Base-by-base conservation (phyloP, 371 early-diverging fungal species). In the Dinochytrium kinnereticum region DNA sequence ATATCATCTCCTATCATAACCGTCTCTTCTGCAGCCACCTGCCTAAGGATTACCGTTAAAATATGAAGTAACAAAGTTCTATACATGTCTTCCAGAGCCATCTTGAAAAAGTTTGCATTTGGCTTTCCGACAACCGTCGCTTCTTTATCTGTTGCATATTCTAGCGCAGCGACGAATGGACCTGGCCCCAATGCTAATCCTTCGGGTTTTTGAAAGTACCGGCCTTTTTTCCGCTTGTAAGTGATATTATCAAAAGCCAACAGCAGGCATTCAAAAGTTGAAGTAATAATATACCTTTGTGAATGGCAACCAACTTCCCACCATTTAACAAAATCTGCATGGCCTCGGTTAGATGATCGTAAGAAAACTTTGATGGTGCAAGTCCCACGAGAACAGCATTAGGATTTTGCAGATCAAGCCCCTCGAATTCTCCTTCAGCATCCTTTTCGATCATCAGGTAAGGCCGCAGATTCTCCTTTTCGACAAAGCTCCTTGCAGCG, bases 1-100 rank as follows among this genome's bases (percentile, higher is more conserved):
- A 93, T 90, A 69, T 94, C 94, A 72, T 95, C 96, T 34, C 96
- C 96, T 68, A 95, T 90, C 85, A 94, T 93, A 0, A 90, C 92
- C 31, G 91, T 92, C 1, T 84, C 69, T 59, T 80, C 79, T 0
- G 90, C 87, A 72, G 53, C 76, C 73, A 80, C 75, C 40, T 80
- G 84, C 69, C n/a, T 76, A 40, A n/a, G n/a, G n/a, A n/a, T 15
- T 3, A 31, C 61, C 17, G 59, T 28, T 53, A 57, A 53, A 30
- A 15, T 37, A 64, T 28, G 70, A 51, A 34, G 36, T 61, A 64
- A 39, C n/a, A 24, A 38, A 31, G 50, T 28, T 34, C n/a, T 78
- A 81, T 85, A 84, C 90, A 94, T 87, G 77, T 92, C 92, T 38
- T 83, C 82, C 17, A 95, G 78, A 0, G 93, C 96, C 44, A 91